Conservation (phyloP, 805 yeast genomes). For the Nakazawaea molendinolei region DNA sequence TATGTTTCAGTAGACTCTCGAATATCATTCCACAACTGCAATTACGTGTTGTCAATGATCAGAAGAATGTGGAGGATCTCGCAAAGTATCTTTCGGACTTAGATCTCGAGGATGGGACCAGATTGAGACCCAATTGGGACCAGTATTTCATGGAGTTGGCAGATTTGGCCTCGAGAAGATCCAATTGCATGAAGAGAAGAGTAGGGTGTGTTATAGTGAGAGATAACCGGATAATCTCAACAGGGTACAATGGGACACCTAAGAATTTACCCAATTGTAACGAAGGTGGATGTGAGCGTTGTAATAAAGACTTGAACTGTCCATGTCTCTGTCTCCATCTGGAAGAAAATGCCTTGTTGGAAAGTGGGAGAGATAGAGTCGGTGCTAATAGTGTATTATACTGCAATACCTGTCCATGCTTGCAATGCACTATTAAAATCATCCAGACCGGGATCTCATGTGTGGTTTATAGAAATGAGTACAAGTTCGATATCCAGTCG, state of each 20-base stretch:
- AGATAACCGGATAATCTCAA: conserved; percentile 81
- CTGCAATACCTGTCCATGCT: conserved; percentile 96
- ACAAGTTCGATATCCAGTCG: conserved; percentile 84
- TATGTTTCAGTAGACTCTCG: conserved; percentile 20
- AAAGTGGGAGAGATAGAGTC: conserved; percentile 86
- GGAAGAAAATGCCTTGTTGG: conserved; percentile 92
- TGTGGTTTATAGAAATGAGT: conserved; percentile 88
- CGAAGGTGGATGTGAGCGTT: conserved; percentile 91
- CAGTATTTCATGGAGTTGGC: conserved; percentile 92
- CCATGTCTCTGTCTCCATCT: conserved; percentile 95
- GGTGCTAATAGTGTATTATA: conserved; percentile 62
- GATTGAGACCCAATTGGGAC: conserved; percentile 93
- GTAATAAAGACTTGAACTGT: conserved; percentile 50
- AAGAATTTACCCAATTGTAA: conserved; percentile 82
- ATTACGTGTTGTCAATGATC: conserved; percentile 50
- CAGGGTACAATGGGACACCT: conserved; percentile 98
- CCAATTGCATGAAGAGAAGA: conserved; percentile 94
- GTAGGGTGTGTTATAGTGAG: conserved; percentile 95
- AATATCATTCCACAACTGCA: conserved; percentile 42
- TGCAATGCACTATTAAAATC: conserved; percentile 92
- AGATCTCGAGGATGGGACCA: conserved; percentile 40
- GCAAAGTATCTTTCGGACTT: conserved; percentile 31
- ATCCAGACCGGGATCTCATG: conserved; percentile 88
- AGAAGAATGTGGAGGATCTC: conserved; percentile 29
- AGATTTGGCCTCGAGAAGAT: conserved; percentile 83